Evolutionary conservation across 495 filamentous ascomycete genomes (phyloP).

Genomic region (Staphylotrichum longicolle): DNA sequence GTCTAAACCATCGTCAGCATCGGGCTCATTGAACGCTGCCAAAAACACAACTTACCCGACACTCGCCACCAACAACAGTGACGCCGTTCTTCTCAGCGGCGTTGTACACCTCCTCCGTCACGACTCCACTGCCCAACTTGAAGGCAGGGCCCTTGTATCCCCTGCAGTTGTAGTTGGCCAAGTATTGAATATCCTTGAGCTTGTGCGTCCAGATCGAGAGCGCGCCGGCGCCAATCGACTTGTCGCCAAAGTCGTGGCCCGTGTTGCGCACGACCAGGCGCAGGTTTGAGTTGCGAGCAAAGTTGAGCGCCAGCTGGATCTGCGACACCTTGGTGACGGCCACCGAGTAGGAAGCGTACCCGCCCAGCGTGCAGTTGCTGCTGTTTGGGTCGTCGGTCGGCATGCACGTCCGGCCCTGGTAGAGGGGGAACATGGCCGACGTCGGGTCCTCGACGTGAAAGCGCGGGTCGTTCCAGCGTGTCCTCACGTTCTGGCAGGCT

Average conservation of each 20-base stretch:
- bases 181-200: slow-evolving; percentile 50
- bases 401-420: slow-evolving; percentile 48
- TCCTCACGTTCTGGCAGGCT: slow-evolving; percentile 40
- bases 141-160: slow-evolving; percentile 46
- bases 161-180: slow-evolving; percentile 39
- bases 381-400: slow-evolving; percentile 47
- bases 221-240: slow-evolving; percentile 50
- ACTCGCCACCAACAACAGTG: slow-evolving; percentile 51
- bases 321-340: slow-evolving; percentile 56
- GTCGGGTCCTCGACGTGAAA: slow-evolving; percentile 42
- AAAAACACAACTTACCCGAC: slow-evolving; percentile 26
- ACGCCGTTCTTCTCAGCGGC: slow-evolving; percentile 41
- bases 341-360: slow-evolving; percentile 58
- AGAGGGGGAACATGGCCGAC: slow-evolving; percentile 52
- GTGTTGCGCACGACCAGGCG: slow-evolving; percentile 66
- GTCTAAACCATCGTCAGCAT: slow-evolving; percentile 31
- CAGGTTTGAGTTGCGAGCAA: slow-evolving; percentile 58
- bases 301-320: slow-evolving; percentile 60
- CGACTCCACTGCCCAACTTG: slow-evolving; percentile 49
- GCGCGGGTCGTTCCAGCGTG: slow-evolving; percentile 32
- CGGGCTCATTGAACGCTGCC: too few relatives aligned
- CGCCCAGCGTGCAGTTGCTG: slow-evolving; percentile 55
- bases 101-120: slow-evolving; percentile 46
- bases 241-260: slow-evolving; percentile 58
- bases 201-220: slow-evolving; percentile 64